Evolutionary conservation across 768 basidiomycete species (phyloP).

Genomic region (Leccinellum albellum): DNA sequence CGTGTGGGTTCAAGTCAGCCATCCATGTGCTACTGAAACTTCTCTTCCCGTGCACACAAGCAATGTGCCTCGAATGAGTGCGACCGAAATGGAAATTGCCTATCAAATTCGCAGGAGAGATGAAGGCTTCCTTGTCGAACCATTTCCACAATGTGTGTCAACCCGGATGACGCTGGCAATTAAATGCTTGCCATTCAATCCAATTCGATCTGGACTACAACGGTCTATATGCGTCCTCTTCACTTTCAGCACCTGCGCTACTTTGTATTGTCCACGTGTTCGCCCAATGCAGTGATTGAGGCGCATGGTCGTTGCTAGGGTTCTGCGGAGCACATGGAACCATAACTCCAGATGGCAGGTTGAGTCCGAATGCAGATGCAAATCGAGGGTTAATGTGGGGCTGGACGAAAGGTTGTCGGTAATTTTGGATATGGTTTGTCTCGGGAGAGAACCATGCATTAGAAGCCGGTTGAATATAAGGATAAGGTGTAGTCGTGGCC

Average conservation of each 20-base stretch:
- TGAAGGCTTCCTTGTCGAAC: background rate
- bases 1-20: background rate
- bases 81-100: background rate
- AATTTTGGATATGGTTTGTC: conserved; percentile 10
- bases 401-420: conserved; percentile 45
- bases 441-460: conserved; percentile 19
- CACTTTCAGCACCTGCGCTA: conserved; percentile 21
- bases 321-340: conserved; percentile 19
- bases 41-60: background rate
- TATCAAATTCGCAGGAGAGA: background rate
- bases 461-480: conserved; percentile 7
- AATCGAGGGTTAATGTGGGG: conserved; percentile 85
- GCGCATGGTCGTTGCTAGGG: conserved; percentile 6
- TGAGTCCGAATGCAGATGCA: conserved; percentile 59
- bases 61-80: background rate
- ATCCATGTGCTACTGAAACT: background rate
- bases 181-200: conserved; percentile 15
- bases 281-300: conserved; percentile 26
- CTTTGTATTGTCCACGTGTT: conserved; percentile 39
- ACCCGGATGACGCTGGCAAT: background rate
- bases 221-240: conserved; percentile 25
- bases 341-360: conserved; percentile 28
- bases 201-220: conserved; percentile 23
- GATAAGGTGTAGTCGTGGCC: conserved; percentile 19
- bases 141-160: background rate